phyloP scores from a whole-genome alignment of 83 land plant species.

The Thuja plicata region DNA sequence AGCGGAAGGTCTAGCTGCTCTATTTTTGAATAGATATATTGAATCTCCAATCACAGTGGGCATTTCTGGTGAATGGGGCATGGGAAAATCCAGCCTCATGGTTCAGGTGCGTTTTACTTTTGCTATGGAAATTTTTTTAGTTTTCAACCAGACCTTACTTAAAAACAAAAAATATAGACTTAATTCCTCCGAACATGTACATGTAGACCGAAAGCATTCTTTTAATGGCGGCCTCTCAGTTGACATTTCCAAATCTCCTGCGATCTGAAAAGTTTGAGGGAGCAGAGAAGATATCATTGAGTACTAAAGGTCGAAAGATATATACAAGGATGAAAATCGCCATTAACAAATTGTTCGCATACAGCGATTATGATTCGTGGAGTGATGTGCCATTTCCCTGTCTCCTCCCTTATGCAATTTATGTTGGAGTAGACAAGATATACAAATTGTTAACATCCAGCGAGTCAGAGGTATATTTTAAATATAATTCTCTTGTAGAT shows the following conservation, averaged over 20 bases:
- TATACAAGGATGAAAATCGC: not conserved
- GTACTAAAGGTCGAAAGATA: not conserved
- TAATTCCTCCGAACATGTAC: not conserved
- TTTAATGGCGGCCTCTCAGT: not conserved
- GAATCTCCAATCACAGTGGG: constrained; percentile 2
- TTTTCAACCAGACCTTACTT: not conserved
- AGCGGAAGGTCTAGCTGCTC: not conserved
- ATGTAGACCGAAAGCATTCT: not conserved
- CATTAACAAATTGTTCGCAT: not conserved
- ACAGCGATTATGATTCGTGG: not conserved
- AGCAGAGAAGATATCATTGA: not conserved
- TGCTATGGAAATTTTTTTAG: not conserved
- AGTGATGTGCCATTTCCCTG: not conserved
- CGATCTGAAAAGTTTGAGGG: not conserved
- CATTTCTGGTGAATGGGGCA: not conserved
- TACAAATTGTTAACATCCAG: no score
- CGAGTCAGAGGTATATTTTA: not conserved
- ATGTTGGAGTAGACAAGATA: no score
- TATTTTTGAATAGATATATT: not conserved
- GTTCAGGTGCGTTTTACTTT: not conserved
- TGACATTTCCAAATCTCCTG: not conserved
- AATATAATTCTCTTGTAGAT: not conserved
- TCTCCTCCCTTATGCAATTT: no score
- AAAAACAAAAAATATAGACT: not conserved
- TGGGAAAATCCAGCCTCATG: not conserved